Percentiles rank a stretch among this genome's conserved stretches.
Conservation (phyloP, 208 protist species). For the Acanthamoeba castellanii region DNA sequence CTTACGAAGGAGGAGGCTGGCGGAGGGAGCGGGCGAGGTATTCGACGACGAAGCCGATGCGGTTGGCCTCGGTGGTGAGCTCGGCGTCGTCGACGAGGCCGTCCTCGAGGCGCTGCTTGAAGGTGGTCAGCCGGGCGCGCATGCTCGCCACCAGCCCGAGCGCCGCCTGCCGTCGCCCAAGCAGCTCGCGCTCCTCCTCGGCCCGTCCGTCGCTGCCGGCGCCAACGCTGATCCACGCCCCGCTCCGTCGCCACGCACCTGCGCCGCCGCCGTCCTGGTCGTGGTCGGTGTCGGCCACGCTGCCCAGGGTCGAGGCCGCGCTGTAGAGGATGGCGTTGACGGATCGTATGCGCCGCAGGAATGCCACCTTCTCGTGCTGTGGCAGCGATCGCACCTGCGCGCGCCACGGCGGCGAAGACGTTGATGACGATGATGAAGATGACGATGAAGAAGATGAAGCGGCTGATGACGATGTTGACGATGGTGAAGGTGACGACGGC, state of each 20-base stretch:
- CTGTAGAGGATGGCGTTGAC: slow-evolving; percentile 41
- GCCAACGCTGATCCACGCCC: background rate
- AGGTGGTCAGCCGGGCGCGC: background rate
- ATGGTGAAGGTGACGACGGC: too few relatives aligned
- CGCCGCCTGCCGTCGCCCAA: background rate
- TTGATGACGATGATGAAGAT: background rate
- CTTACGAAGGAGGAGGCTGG: background rate
- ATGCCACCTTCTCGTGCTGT: background rate
- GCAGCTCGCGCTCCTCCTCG: slow-evolving; percentile 34
- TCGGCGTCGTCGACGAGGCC: slow-evolving; percentile 6
- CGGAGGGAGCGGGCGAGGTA: background rate
- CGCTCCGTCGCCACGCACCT: background rate
- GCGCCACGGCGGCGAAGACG: background rate
- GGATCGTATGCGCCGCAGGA: slow-evolving; percentile 12
- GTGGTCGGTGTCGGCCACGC: background rate
- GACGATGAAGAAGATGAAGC: background rate
- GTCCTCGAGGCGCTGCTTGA: slow-evolving; percentile 12
- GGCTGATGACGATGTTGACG: background rate
- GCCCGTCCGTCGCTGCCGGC: background rate
- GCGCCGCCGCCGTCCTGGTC: background rate
- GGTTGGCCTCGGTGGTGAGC: slow-evolving; percentile 8
- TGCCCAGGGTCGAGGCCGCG: background rate
- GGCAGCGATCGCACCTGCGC: background rate
- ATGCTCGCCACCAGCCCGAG: slow-evolving; percentile 17
- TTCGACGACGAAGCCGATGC: slow-evolving; percentile 33